phyloP scores from a whole-genome alignment of 345 rosid species.

The Schrenkiella parvula region DNA sequence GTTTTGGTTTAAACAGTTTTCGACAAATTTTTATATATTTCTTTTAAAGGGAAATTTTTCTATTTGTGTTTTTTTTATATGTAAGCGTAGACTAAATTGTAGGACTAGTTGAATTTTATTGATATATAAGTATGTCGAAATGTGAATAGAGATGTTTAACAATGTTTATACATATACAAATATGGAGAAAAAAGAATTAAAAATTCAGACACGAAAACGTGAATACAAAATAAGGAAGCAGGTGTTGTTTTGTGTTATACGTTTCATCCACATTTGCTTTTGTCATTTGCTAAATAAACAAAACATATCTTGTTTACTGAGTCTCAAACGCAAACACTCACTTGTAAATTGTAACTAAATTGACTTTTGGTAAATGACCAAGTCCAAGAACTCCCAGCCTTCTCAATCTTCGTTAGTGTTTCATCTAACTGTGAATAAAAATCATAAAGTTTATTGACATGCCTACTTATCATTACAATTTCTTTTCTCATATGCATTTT shows the following conservation, averaged over 20 bases:
- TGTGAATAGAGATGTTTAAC: background rate
- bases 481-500: background rate
- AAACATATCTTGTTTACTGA: background rate
- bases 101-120: background rate
- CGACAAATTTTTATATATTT: too few relatives aligned
- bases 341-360: background rate
- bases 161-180: background rate
- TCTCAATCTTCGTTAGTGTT: background rate
- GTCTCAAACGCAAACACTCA: background rate
- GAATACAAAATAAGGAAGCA: background rate
- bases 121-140: background rate
- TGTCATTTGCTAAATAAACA: background rate
- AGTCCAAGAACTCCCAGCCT: background rate
- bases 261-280: background rate
- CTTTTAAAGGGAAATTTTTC: background rate
- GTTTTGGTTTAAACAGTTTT: background rate
- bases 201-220: background rate
- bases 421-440: background rate
- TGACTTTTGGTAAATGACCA: background rate
- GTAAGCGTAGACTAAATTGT: background rate
- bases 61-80: background rate
- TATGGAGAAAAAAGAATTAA: background rate
- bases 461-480: background rate
- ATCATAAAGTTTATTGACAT: background rate
- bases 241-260: background rate